Conservation (phyloP, 805 yeast species). For the Saccharomyces paradoxus region DNA sequence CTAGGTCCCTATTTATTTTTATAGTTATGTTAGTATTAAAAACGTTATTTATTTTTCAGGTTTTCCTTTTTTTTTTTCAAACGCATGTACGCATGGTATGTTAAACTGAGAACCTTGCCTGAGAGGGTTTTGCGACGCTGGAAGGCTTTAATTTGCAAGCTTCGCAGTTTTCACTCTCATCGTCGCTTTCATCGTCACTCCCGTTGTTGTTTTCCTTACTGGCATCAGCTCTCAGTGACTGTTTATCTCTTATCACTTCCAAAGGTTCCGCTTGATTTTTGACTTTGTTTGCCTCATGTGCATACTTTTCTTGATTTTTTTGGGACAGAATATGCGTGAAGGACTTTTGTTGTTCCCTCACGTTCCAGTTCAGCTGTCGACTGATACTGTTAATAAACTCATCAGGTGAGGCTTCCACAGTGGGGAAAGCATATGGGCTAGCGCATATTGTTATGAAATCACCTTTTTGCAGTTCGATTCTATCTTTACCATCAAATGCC, state of each 20-base stretch:
- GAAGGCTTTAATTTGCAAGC: background rate
- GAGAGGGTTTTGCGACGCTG: background rate
- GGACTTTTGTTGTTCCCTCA: conserved; percentile 78
- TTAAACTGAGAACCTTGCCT: background rate
- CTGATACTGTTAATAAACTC: conserved; percentile 81
- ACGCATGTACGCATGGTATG: background rate
- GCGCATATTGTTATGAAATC: conserved; percentile 82
- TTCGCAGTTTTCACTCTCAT: background rate
- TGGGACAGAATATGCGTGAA: conserved; percentile 55
- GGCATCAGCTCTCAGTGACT: background rate
- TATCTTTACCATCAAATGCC: conserved; percentile 85
- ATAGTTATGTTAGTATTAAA: background rate
- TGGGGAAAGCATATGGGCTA: conserved; percentile 88
- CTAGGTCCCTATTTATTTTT: background rate
- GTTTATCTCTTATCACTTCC: conserved; percentile 2
- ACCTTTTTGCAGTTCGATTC: conserved; percentile 75
- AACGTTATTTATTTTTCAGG: background rate
- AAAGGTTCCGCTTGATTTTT: background rate
- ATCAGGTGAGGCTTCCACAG: conserved; percentile 64
- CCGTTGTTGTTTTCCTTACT: background rate
- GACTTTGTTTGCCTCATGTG: conserved; percentile 8
- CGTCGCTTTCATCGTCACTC: conserved; percentile 6
- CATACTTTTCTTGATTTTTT: conserved; percentile 44
- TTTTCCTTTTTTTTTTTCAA: background rate
- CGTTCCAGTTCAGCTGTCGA: conserved; percentile 88